A percentile compares a stretch with the other conserved stretches of the same genome.
Conservation (phyloP, 2,329 filamentous ascomycete genomes). For the Sclerotiophoma versabilis region DNA sequence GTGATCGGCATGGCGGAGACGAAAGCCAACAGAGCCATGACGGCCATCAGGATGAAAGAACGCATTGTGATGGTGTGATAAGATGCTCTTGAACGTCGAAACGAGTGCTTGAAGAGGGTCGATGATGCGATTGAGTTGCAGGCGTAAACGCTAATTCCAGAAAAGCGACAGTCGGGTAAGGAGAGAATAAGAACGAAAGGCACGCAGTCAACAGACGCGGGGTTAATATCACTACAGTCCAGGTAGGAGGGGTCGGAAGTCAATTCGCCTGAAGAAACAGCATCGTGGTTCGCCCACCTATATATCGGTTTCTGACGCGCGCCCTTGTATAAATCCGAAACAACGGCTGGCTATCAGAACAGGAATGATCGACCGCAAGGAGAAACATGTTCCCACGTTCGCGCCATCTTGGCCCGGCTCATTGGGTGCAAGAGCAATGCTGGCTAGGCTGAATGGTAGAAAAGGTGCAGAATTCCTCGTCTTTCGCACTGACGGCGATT, state of each 20-base stretch:
- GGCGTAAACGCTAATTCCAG: slow-evolving; percentile 17
- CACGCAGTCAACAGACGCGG: slow-evolving; percentile 21
- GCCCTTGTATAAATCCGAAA: slow-evolving; percentile 34
- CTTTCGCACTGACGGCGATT: slow-evolving; percentile 26
- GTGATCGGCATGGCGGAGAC: slow-evolving; percentile 45
- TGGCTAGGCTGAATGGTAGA: slow-evolving; percentile 17
- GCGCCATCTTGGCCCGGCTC: slow-evolving; percentile 25
- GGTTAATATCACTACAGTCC: slow-evolving; percentile 18
- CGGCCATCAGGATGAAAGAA: slow-evolving; percentile 31
- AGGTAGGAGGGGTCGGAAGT: slow-evolving; percentile 23
- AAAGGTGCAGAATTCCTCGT: slow-evolving; percentile 27
- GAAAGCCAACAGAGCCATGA: slow-evolving; percentile 34
- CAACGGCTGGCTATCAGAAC: slow-evolving; percentile 28
- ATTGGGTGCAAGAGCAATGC: slow-evolving; percentile 18
- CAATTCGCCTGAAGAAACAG: slow-evolving; percentile 27
- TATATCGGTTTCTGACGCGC: slow-evolving; percentile 26
- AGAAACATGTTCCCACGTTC: slow-evolving; percentile 35
- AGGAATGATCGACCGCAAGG: slow-evolving; percentile 42
- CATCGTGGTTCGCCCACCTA: slow-evolving; percentile 26
- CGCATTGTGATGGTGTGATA: slow-evolving; percentile 30
- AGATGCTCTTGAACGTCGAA: background rate
- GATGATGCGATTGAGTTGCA: background rate
- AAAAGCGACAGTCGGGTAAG: slow-evolving; percentile 16
- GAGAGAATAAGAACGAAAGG: slow-evolving; percentile 26
- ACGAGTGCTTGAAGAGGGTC: background rate